Base-by-base conservation (phyloP, 139 green algal genomes). In the Nannochloris sp. region DNA sequence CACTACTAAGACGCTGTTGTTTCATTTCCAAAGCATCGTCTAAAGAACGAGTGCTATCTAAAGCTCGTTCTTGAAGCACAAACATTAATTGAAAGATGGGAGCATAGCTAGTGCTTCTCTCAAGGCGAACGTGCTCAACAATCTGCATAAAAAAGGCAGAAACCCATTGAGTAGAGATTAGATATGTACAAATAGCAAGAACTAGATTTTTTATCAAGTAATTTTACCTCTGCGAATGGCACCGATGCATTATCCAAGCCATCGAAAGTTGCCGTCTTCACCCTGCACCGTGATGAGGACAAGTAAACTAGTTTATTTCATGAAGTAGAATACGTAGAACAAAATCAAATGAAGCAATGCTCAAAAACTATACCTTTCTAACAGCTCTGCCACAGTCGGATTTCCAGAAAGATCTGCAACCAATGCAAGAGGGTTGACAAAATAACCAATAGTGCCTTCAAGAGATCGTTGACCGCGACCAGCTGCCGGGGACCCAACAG, bases 81-180 rank as follows among this genome's bases (percentile, higher is more conserved):
- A 71, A 12, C 51, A 54, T 37, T 4, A 38, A 31, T 35, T 71
- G 64, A 48, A 53, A 65, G 12, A 71, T 54, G 13, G 64, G 64
- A n/a, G 53, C 31, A 51, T 61, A 30, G 37, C 14, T 27, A 38
- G 64, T 10, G 1, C 46, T 64, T 34, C 61, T 53, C 3, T 36
- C 15, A 2, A 54, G 30, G 4, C 53, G 30, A 4, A 64, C 25
- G 8, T 27, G 24, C 24, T 71, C 34, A 5, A 57, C 64, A 36
- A 71, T 54, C 19, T 54, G 54, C 29, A 42, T 12, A 36, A 71
- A 65, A 24, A 45, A 45, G 3, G 33, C n/a, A n/a, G n/a, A n/a
- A n/a, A n/a, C n/a, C n/a, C n/a, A n/a, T n/a, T n/a, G n/a, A n/a
- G n/a, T n/a, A n/a, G n/a, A n/a, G n/a, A n/a, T n/a, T n/a, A n/a